Evolutionary conservation across 2,329 filamentous ascomycete genomes (phyloP), one percentile per base, ranked within the genome.

Genomic region (Aspergillus sp.): DNA sequence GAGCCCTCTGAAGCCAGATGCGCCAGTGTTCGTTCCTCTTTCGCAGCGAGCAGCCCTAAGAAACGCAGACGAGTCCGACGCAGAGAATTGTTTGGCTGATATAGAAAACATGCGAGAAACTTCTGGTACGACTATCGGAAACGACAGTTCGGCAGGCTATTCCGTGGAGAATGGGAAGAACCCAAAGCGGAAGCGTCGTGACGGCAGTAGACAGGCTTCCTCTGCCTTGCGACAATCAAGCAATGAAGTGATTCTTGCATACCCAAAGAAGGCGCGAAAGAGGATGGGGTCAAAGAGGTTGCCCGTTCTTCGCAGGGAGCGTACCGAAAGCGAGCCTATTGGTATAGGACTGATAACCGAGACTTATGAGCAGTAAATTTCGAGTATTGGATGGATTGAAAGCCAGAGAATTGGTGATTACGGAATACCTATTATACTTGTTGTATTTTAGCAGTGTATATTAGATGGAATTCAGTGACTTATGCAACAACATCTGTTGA

Each of bases 21-120:
- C 68, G n/a, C 67, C 68, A 13, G 68, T 67, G 47, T 72, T 72
- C 50, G 50, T 72, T 39, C 69, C 68, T 12, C 7, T n/a, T 35
- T 49, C 46, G 17, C 38, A 46, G 15, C 32, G 30, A 23, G 5
- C 39, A 27, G 20, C 9, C 1, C 30, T 10, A 22, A 12, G 17
- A 12, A 17, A 27, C 5, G 20, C 22, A 19, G 25, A 30, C 5
- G 19, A 23, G n/a, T 13, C 4, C 13, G 9, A 19, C 15, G 19
- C 25, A 33, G 23, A 30, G 15, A 43, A 27, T 30, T 19, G 7
- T n/a, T 10, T 19, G 19, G 12, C 20, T 43, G 41, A 19, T 13
- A 43, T 5, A 23, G 38, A 42, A 17, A 43, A 47, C 30, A n/a
- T 33, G 10, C 20, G 10, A 7, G 25, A 17, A 15, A 42, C 13